Evolutionary conservation across 2,329 filamentous ascomycete species (phyloP).

Genomic region (Clonostachys rhizophaga): DNA sequence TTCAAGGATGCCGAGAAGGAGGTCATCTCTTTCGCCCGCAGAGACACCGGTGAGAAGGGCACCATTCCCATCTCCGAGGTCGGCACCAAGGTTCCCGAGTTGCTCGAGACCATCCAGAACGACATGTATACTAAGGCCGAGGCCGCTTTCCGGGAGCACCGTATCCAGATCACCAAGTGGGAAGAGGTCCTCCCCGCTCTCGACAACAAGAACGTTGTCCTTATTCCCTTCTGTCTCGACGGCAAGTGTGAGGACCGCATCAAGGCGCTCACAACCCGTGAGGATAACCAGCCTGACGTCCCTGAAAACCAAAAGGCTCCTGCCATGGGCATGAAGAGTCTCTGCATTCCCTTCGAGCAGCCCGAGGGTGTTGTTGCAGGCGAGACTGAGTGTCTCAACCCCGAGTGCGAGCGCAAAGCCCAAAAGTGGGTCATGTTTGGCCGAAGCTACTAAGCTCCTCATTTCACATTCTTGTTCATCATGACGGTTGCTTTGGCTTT

Average conservation of each 20-base stretch:
- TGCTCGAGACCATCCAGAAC: slow-evolving; percentile 85
- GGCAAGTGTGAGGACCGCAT: slow-evolving; percentile 86
- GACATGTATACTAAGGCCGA: slow-evolving; percentile 79
- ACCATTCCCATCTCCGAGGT: slow-evolving; percentile 74
- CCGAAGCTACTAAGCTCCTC: slow-evolving; percentile 51
- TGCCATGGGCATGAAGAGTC: slow-evolving; percentile 64
- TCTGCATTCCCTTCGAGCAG: slow-evolving; percentile 76
- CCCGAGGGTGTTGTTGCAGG: slow-evolving; percentile 73
- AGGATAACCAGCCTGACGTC: slow-evolving; percentile 52
- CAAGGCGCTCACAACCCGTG: slow-evolving; percentile 85
- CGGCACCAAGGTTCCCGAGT: slow-evolving; percentile 65
- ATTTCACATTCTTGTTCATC: too few relatives aligned
- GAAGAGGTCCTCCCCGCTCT: slow-evolving; percentile 85
- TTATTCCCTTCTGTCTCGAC: slow-evolving; percentile 86
- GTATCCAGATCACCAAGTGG: slow-evolving; percentile 80
- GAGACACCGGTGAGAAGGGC: slow-evolving; percentile 81
- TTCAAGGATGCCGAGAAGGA: slow-evolving; percentile 88
- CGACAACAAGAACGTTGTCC: slow-evolving; percentile 85
- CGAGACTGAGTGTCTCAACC: slow-evolving; percentile 88
- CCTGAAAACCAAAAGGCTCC: slow-evolving; percentile 50
- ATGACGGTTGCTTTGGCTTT: too few relatives aligned
- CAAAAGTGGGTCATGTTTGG: slow-evolving; percentile 94
- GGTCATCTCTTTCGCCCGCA: slow-evolving; percentile 79
- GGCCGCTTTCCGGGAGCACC: slow-evolving; percentile 72
- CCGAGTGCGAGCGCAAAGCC: slow-evolving; percentile 72